Conservation (phyloP, 139 green algal species). For the Pleodorina starrii region DNA sequence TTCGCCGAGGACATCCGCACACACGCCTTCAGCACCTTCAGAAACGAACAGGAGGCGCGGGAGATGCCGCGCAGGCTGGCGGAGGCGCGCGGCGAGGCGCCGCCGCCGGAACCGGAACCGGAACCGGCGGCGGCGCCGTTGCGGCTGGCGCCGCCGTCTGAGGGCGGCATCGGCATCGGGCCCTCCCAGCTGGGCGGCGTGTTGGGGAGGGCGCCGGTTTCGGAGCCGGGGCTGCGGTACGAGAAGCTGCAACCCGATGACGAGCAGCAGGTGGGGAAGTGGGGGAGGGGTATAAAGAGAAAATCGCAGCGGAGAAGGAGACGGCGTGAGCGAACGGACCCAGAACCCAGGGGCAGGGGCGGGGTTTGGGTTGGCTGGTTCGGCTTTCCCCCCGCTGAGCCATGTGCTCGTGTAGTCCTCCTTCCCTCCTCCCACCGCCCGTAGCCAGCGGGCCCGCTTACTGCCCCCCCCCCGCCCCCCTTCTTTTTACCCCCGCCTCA, state of each 20-base stretch:
- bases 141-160: background rate
- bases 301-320: too few species aligned
- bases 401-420: too few species aligned
- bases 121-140: too few species aligned
- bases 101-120: background rate
- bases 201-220: background rate
- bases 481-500: background rate
- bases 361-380: too few species aligned
- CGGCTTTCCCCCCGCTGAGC: too few species aligned
- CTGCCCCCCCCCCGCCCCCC: too few species aligned
- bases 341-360: too few species aligned
- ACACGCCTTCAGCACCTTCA: constrained; percentile 20
- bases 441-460: too few species aligned
- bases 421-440: too few species aligned
- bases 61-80: background rate
- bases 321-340: too few species aligned
- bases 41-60: background rate
- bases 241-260: constrained; percentile 28
- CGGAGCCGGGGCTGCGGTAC: background rate
- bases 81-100: background rate
- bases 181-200: background rate
- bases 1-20: constrained; percentile 33
- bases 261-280: constrained; percentile 33
- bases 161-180: background rate
- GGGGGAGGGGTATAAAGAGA: too few species aligned